Base-by-base conservation (phyloP, 2,329 filamentous ascomycete genomes). In the Atkinsonella hypoxylon region DNA sequence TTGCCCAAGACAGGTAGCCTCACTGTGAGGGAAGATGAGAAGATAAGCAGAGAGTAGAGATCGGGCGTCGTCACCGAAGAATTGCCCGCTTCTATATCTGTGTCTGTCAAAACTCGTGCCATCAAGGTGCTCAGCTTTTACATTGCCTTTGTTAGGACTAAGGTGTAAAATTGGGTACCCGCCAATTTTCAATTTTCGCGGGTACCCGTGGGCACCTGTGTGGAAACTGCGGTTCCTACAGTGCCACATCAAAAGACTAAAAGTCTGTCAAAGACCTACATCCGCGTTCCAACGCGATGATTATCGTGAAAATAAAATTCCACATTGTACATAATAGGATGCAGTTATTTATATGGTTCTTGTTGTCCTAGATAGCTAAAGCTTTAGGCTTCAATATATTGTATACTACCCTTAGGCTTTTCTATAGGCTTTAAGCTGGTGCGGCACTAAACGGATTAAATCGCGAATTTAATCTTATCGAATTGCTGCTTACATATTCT, bases 111-210 rank as follows among this genome's bases (percentile, higher is more conserved):
- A 22, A n/a, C 26, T 26, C 45, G 46, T 40, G 48, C 62, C 59
- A 64, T 64, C 62, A 65, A 63, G 62, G 62, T 64, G 53, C n/a
- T n/a, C n/a, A n/a, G n/a, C n/a, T 53, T 45, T 38, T 32, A 26
- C 18, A 22, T 26, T 13, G 41, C 39, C 39, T 17, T 32, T 32
- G 31, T 12, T 32, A 12, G 6, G 31, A 7, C 31, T 32, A 12
- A 12, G 6, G 12, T 32, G 31, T n/a, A 32, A 32, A 6, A 32
- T 6, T 32, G 31, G 7, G 31, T 32, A 12, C 12, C 31, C 6
- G 6, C 31, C 31, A 32, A 12, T 32, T 12, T 12, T 32, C 7
- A 32, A 12, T 6, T 12, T 12, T 6, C 31, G 31, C 31, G 7
- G 31, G 31, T 12, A 32, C 31, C 12, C 6, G 31, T 12, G 31